Evolutionary conservation across 176 grass and related monocot species (phyloP).

Genomic region (Musa itinerans): DNA sequence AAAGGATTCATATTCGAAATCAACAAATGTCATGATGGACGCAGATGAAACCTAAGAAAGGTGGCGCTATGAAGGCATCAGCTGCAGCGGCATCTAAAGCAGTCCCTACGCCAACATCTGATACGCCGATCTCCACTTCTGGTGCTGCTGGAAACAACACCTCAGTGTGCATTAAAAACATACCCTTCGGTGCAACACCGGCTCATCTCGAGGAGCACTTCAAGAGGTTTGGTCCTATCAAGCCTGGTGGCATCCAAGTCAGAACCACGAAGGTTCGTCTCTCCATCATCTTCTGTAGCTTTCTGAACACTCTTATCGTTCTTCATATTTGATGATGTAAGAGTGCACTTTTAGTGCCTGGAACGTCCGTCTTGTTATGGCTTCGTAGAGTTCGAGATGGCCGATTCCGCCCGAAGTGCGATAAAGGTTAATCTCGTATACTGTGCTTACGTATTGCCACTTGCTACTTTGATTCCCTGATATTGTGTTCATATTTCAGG

Average conservation of each 20-base stretch:
- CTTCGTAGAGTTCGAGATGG: slow-evolving; percentile 83
- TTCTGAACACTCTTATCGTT: too few relatives aligned
- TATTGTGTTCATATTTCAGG: slow-evolving; percentile 27
- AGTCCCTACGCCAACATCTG: slow-evolving; percentile 32
- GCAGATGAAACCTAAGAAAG: slow-evolving; percentile 81
- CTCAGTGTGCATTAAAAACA: slow-evolving; percentile 60
- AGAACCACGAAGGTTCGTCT: too few relatives aligned
- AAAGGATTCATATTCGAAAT: too few relatives aligned
- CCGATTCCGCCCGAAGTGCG: slow-evolving; percentile 59
- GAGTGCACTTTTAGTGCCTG: slow-evolving; percentile 32
- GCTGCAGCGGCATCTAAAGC: slow-evolving; percentile 28
- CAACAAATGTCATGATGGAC: not conserved
- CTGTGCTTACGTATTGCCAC: too few relatives aligned
- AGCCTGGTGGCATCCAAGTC: too few relatives aligned
- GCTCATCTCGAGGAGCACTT: slow-evolving; percentile 37
- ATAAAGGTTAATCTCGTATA: slow-evolving; percentile 38
- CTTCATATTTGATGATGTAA: too few relatives aligned
- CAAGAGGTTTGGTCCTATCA: too few relatives aligned
- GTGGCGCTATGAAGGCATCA: slow-evolving; percentile 1
- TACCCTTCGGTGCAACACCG: slow-evolving; percentile 50
- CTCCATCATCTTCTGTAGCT: too few relatives aligned
- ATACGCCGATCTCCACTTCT: slow-evolving; percentile 43
- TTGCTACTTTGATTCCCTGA: not conserved
- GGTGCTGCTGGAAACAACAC: slow-evolving; percentile 32
- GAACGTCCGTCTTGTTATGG: slow-evolving; percentile 56